Evolutionary conservation across 164 flowering plant genomes (phyloP), one percentile per base, ranked within the genome.

Genomic region (Brasenia schreberi): DNA sequence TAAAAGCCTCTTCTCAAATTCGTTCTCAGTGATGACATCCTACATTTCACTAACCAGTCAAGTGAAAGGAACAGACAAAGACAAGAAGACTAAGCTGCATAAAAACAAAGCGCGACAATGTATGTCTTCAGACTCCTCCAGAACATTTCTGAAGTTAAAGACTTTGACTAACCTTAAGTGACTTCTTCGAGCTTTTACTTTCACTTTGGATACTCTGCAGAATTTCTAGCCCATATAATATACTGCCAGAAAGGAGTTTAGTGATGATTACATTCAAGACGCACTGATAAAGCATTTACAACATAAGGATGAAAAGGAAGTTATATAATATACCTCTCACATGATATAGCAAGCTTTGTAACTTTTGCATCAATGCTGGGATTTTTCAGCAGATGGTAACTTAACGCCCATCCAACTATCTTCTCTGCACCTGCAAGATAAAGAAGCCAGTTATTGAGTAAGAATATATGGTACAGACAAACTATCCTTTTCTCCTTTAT

Each of bases 361-460:
- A 85, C 94, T 75, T 75, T 75, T 6, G 66, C 66, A 5, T 68
- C 16, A 43, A 70, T 71, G 39, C 81, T 80, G 65, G 81, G 64
- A 71, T 69, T 70, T 18, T 84, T 80, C 98, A 88, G 88, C 42
- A 85, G 77, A 69, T 89, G 94, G 76, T 84, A 73, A 76, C 90
- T 83, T 43, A 88, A 45, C 63, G 96, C 96, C 98, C 98, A 93
- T 18, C 97, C 94, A 33, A 86, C 74, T 17, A 90, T 68, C 80
- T 86, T 88, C 76, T 90, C 97, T 69, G 80, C 94, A 74, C 71
- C 97, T 90, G 71, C 59, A 53, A 53, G 12, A 53, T 53, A 53
- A 53, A 53, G 12, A n/a, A n/a, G n/a, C n/a, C n/a, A n/a, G n/a
- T n/a, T n/a, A n/a, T n/a, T n/a, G 23, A n/a, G n/a, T n/a, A n/a